phyloP scores from a whole-genome alignment of 2,329 filamentous ascomycete genomes.

The Sclerotinia borealis region DNA sequence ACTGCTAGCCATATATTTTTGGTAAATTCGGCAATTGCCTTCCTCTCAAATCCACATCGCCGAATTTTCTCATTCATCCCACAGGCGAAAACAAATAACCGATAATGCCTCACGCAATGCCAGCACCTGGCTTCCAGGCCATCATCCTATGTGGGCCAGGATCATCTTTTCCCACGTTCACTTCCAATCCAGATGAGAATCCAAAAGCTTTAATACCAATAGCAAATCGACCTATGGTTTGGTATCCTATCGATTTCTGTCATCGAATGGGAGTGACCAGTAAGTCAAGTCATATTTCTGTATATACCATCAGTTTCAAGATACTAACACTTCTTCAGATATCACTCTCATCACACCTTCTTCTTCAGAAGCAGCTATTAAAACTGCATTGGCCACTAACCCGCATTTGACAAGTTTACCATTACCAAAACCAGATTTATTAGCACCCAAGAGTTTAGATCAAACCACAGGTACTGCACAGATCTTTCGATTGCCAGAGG shows the following conservation, averaged over 20 bases:
- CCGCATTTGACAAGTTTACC: constrained; percentile 71
- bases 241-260: constrained; percentile 83
- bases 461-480: constrained; percentile 86
- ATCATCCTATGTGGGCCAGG: constrained; percentile 79
- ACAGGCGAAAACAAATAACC: background rate
- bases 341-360: constrained; percentile 59
- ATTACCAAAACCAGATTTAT: constrained; percentile 64
- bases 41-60: background rate
- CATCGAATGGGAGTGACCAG: constrained; percentile 73
- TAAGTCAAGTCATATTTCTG: constrained; percentile 36
- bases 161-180: constrained; percentile 77
- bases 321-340: constrained; percentile 37
- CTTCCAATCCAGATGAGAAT: constrained; percentile 70
- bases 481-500: constrained; percentile 76
- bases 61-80: background rate
- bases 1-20: background rate
- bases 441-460: constrained; percentile 70
- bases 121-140: constrained; percentile 72
- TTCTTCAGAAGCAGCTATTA: constrained; percentile 60
- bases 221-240: constrained; percentile 82
- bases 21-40: background rate
- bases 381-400: constrained; percentile 66
- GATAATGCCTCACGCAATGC: constrained; percentile 71
- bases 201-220: constrained; percentile 79
- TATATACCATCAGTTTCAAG: background rate